Evolutionary conservation across 2,329 filamentous ascomycete genomes (phyloP).

Genomic region (Hypoxylon sp.): DNA sequence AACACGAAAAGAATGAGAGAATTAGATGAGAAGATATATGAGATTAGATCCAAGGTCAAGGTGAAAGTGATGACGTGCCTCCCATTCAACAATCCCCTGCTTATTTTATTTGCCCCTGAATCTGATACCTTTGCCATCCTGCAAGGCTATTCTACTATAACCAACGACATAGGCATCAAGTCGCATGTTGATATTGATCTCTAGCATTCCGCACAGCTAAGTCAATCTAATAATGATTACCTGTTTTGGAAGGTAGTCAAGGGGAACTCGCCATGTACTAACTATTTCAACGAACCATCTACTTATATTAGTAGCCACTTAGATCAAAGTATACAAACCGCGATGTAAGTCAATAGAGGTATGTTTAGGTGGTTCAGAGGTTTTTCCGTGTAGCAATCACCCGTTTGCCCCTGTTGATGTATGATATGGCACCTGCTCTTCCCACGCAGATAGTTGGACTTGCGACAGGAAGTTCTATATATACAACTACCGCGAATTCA

Average conservation of each 20-base stretch:
- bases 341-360: no score
- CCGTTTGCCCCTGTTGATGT: background rate
- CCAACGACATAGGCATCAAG: background rate
- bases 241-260: background rate
- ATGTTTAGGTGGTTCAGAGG: background rate
- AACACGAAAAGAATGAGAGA: background rate
- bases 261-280: background rate
- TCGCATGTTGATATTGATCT: no score
- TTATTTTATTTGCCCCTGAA: background rate
- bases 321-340: background rate
- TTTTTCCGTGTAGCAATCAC: background rate
- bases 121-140: background rate
- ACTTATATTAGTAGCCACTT: background rate
- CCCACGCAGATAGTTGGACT: background rate
- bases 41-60: background rate
- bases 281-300: background rate
- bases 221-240: no score
- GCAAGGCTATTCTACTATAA: background rate
- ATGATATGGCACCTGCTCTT: background rate
- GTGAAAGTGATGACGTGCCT: background rate
- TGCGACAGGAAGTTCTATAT: background rate
- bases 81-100: background rate
- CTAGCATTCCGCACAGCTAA: no score
- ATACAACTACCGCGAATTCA: background rate
- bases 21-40: background rate